Base-by-base conservation (phyloP, 164 flowering plant species). In the Houttuynia cordata region DNA sequence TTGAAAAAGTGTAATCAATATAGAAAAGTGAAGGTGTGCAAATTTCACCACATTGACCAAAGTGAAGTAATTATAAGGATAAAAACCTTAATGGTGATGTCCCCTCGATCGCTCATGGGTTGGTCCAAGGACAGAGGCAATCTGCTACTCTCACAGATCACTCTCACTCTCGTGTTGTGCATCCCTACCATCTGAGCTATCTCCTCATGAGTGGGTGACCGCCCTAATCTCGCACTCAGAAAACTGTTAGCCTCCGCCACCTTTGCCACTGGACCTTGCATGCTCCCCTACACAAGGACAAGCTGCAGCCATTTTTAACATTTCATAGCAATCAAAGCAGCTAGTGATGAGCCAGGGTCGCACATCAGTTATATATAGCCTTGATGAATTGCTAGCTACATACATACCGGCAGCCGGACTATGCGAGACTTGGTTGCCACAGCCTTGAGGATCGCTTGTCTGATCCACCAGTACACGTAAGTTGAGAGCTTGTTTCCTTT, bases 391-490 rank as follows among this genome's bases (percentile, higher is more conserved):
- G 2, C 13, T 13, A 41, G 45, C 8, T 8, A 8, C 45, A 41
- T 8, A 45, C 49, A 45, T 71, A 86, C 93, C 74, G 93, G 81
- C 68, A 84, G 63, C 73, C 86, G 70, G 51, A 84, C 66, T 0
- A 72, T 55, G 66, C 86, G 68, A 14, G 87, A 79, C 51, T 86
- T 75, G 37, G 69, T 73, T 18, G 73, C 74, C 21, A 86, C 41
- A 37, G 89, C 81, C 68, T 59, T 78, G 21, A 73, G 61, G 17
- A 86, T 77, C 40, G 84, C 83, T 70, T 86, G 89, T 62, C 67
- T 83, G 59, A 86, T 84, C 93, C 93, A 86, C 87, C 86, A 86
- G 59, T 82, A 79, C 37, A 66, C 84, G 67, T 86, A 86, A 0
- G 93, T 84, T 5, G 93, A 86, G 13, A 86, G 71, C 72, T 84